Conservation (phyloP, 106 monocot species). For the Vanilla planifolia region DNA sequence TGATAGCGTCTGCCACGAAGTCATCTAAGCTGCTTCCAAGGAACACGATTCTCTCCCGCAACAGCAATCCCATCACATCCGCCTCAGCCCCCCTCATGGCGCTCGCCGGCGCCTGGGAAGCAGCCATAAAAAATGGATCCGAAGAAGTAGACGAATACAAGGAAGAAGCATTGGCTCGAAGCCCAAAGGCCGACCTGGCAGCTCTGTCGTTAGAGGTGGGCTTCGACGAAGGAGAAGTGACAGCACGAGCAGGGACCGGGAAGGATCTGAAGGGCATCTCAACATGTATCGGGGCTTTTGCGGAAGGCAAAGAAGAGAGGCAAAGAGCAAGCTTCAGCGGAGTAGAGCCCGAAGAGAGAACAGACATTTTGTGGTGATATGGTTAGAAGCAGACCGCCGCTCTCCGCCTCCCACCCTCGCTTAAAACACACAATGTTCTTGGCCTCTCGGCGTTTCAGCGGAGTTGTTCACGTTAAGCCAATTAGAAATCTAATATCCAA, state of each 20-base stretch:
- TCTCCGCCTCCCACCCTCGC: no score
- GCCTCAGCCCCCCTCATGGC: conserved; percentile 49
- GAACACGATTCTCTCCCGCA: conserved; percentile 87
- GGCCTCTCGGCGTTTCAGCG: no score
- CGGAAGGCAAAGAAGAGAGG: conserved; percentile 2
- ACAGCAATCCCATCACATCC: conserved; percentile 78
- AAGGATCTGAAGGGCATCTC: conserved; percentile 3
- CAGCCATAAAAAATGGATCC: conserved; percentile 10
- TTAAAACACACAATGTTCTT: no score
- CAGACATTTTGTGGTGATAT: conserved; percentile 65
- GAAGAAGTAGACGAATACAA: conserved; percentile 8
- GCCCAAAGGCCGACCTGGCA: conserved; percentile 3
- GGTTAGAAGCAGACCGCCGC: no score
- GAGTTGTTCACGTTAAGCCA: no score
- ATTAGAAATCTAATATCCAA: no score
- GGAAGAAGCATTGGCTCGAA: background rate
- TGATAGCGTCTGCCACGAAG: conserved; percentile 82
- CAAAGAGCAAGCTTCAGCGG: conserved; percentile 26
- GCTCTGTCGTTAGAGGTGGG: background rate
- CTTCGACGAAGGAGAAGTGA: conserved; percentile 14
- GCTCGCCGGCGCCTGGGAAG: conserved; percentile 46
- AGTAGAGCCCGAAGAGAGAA: conserved; percentile 39
- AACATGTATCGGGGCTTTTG: conserved; percentile 10
- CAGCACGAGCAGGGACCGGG: conserved; percentile 11
- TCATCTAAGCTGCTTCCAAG: conserved; percentile 77